phyloP scores from a whole-genome alignment of 257 asterid species.

The Primulina eburnea region DNA sequence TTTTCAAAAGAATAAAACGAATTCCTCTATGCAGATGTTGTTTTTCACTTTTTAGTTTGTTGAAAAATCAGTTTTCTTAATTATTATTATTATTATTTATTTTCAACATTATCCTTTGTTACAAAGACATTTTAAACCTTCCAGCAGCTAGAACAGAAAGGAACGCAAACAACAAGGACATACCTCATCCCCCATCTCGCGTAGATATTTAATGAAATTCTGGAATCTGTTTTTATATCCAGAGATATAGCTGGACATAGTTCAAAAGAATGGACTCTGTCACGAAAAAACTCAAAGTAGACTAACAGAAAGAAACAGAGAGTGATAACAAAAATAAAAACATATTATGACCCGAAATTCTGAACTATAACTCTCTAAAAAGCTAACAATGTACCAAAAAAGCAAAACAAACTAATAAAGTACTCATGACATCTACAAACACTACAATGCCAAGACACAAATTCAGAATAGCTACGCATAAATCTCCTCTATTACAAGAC shows the following conservation, averaged over 20 bases:
- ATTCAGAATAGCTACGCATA: not conserved
- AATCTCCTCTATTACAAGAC: not conserved
- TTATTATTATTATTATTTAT: too few species aligned
- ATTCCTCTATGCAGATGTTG: not conserved
- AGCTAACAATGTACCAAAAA: conserved; percentile 1
- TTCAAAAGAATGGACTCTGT: conserved; percentile 15
- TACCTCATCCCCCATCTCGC: conserved; percentile 99
- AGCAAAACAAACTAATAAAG: not conserved
- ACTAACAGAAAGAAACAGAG: conserved; percentile 11
- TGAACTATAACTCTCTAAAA: not conserved
- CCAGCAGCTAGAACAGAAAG: not conserved
- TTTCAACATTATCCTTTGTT: not conserved
- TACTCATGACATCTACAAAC: not conserved
- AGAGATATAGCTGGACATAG: conserved; percentile 78
- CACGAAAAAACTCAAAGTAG: conserved; percentile 8
- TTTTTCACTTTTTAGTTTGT: not conserved
- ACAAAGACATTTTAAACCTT: not conserved
- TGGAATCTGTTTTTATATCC: conserved; percentile 98
- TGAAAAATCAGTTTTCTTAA: not conserved
- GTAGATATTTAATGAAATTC: conserved; percentile 88
- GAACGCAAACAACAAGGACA: conserved; percentile 16
- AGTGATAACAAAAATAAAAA: not conserved
- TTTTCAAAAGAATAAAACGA: not conserved
- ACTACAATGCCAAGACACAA: not conserved
- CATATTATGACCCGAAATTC: not conserved